phyloP scores from a whole-genome alignment of 495 filamentous ascomycete species.

The Penicillium turbatum region DNA sequence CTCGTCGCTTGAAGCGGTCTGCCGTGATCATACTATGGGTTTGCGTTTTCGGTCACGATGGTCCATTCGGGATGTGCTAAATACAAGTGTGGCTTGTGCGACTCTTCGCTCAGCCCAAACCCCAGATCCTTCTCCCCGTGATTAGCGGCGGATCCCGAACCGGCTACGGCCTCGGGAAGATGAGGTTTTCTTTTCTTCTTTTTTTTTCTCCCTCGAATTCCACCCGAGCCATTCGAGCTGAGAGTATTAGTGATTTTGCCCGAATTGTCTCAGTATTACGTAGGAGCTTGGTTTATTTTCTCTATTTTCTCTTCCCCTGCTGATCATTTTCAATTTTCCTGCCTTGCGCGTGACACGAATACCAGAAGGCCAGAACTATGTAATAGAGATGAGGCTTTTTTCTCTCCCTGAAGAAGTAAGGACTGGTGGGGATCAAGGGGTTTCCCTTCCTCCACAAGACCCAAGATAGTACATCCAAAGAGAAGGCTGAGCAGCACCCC shows the following conservation, averaged over 20 bases:
- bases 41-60: constrained; percentile 1
- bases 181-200: neutral
- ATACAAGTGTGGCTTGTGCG: constrained; percentile 2
- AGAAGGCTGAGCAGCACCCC: neutral
- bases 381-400: constrained; percentile 8
- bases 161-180: constrained; percentile 22
- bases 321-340: constrained; percentile 18
- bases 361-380: constrained; percentile 10
- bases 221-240: neutral
- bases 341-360: constrained; percentile 20
- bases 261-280: constrained; percentile 24
- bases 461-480: neutral
- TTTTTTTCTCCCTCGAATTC: neutral
- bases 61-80: neutral
- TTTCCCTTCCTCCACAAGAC: constrained; percentile 14
- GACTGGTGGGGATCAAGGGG: constrained; percentile 17
- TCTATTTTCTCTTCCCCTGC: constrained; percentile 3
- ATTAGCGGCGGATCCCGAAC: constrained; percentile 31
- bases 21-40: neutral
- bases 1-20: neutral
- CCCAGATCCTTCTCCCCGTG: constrained; percentile 27
- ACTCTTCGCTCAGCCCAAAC: constrained; percentile 4
- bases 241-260: constrained; percentile 15
- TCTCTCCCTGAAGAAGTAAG: constrained; percentile 15
- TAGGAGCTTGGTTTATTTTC: constrained; percentile 9